Conservation (phyloP, 1,284 basidiomycete genomes). For the Malassezia nana region DNA sequence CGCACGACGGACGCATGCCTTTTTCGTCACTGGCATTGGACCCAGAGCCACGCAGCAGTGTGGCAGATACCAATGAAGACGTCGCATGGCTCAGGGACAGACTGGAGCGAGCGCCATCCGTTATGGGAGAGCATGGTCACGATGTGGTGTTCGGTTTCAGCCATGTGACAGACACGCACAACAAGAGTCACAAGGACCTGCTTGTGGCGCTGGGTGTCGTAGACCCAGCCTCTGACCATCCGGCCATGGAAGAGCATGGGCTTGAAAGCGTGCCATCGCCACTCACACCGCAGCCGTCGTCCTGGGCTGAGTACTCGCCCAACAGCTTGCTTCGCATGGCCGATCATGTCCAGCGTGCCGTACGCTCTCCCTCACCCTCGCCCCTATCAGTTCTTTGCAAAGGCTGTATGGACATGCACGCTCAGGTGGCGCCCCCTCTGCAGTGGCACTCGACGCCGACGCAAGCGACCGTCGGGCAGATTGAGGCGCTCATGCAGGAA, state of each 20-base stretch:
- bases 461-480: background rate
- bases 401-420: background rate
- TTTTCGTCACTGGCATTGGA: background rate
- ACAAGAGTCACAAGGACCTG: background rate
- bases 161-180: background rate
- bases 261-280: background rate
- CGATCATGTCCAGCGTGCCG: background rate
- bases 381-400: background rate
- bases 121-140: background rate
- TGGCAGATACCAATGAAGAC: background rate
- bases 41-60: background rate
- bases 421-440: background rate
- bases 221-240: background rate
- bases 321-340: background rate
- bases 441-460: no score
- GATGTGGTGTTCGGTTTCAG: background rate
- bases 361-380: background rate
- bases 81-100: background rate
- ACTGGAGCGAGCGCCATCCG: background rate
- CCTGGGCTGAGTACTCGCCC: background rate
- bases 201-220: background rate
- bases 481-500: slow-evolving; percentile 1
- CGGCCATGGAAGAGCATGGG: background rate
- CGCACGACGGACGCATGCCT: background rate
- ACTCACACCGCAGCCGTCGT: background rate